phyloP scores from a whole-genome alignment of 1,284 basidiomycete genomes.

The Moniliella sp. region DNA sequence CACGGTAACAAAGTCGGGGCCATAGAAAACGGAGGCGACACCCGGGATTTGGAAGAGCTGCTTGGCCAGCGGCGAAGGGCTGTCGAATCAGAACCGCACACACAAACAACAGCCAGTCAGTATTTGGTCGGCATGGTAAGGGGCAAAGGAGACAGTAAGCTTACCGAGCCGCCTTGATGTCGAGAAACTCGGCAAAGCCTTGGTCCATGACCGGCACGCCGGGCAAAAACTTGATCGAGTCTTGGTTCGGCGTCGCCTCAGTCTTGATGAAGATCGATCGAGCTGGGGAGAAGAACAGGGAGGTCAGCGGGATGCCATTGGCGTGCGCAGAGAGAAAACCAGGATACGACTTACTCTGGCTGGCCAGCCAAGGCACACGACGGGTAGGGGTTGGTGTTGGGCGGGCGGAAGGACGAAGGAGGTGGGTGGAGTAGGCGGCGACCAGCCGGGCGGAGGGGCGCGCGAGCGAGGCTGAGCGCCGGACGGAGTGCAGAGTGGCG shows the following conservation, averaged over 20 bases:
- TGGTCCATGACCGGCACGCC: conserved; percentile 66
- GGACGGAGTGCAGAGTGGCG: too few species aligned
- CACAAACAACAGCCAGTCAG: neutral
- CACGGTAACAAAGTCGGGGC: conserved; percentile 92
- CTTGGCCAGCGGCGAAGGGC: conserved; percentile 64
- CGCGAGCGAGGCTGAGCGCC: too few species aligned
- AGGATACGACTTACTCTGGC: too few species aligned
- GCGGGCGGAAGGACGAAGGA: too few species aligned
- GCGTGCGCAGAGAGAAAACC: too few species aligned
- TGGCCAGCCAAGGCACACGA: too few species aligned
- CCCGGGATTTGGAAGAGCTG: conserved; percentile 81
- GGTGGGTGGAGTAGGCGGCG: too few species aligned
- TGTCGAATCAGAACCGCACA: neutral
- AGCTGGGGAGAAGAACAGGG: too few species aligned
- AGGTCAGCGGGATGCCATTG: too few species aligned
- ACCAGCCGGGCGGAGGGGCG: too few species aligned
- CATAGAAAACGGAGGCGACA: conserved; percentile 70
- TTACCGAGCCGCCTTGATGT: conserved; percentile 37
- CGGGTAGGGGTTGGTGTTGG: too few species aligned
- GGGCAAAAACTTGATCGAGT: conserved; percentile 92
- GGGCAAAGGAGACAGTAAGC: neutral
- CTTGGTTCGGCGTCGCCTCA: conserved; percentile 85
- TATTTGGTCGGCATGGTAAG: conserved; percentile 40
- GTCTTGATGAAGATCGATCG: conserved; percentile 93
- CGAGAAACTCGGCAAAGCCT: conserved; percentile 72